Evolutionary conservation across 2,329 filamentous ascomycete genomes (phyloP).

Genomic region (Phialocephala subalpina): DNA sequence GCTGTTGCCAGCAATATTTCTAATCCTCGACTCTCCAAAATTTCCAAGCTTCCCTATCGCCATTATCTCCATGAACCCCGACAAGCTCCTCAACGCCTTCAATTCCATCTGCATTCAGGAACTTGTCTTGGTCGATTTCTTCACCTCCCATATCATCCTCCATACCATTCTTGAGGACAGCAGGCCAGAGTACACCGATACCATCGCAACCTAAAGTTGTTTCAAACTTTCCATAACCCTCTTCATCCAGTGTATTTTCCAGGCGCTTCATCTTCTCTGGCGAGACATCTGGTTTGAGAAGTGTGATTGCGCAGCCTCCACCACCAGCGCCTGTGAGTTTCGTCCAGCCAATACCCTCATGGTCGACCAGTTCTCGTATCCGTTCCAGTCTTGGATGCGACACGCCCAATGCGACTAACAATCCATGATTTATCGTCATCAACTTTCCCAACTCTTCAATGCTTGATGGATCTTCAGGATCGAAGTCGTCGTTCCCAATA

Average conservation of each 20-base stretch:
- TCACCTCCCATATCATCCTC: constrained; percentile 83
- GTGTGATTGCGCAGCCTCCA: constrained; percentile 92
- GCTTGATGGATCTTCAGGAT: constrained; percentile 67
- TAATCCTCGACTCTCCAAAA: constrained; percentile 75
- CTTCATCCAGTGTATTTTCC: constrained; percentile 68
- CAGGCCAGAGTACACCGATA: constrained; percentile 93
- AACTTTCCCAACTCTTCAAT: constrained; percentile 84
- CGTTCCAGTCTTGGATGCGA: constrained; percentile 94
- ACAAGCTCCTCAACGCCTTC: constrained; percentile 89
- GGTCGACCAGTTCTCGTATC: constrained; percentile 88
- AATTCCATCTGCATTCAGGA: constrained; percentile 83
- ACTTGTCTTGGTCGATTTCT: constrained; percentile 91
- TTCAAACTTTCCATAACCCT: constrained; percentile 85
- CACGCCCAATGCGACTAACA: constrained; percentile 89
- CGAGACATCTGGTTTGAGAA: constrained; percentile 75
- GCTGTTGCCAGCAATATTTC: constrained; percentile 35
- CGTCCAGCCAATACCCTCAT: constrained; percentile 92
- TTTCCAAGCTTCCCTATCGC: constrained; percentile 83
- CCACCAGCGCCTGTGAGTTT: constrained; percentile 96
- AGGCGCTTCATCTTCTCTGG: constrained; percentile 66
- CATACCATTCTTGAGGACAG: constrained; percentile 84
- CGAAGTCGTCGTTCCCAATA: constrained; percentile 70
- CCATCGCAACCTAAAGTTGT: constrained; percentile 93
- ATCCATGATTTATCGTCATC: constrained; percentile 92
- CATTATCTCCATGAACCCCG: constrained; percentile 74